Percentiles rank a stretch among this genome's conserved stretches.
Evolutionary conservation across 371 early-diverging fungal genomes (phyloP).

Genomic region (Actinomucor elegans): DNA sequence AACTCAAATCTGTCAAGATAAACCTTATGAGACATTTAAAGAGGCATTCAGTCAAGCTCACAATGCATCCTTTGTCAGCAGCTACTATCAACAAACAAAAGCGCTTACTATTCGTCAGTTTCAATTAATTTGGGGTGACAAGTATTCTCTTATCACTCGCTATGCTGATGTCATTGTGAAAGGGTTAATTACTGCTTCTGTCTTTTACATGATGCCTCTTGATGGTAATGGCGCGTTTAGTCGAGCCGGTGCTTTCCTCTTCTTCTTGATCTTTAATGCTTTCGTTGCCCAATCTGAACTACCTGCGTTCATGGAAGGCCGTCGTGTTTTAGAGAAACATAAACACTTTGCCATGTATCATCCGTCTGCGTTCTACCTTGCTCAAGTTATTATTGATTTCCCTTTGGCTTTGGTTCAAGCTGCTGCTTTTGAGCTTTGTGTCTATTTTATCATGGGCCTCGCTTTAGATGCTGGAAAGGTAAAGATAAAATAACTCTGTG

Average conservation of each 20-base stretch:
- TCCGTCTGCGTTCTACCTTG: constrained; percentile 62
- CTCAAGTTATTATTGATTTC: constrained; percentile 52
- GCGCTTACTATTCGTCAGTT: constrained; percentile 60
- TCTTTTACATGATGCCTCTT: constrained; percentile 60
- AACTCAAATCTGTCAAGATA: constrained; percentile 21
- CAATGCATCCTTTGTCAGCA: constrained; percentile 58
- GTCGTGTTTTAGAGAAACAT: constrained; percentile 68
- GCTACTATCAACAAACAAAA: constrained; percentile 56
- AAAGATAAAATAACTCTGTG: constrained; percentile 39
- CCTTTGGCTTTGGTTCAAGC: constrained; percentile 50
- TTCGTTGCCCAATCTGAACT: constrained; percentile 60
- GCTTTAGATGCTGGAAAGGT: constrained; percentile 54
- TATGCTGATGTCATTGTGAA: constrained; percentile 59
- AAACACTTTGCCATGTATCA: constrained; percentile 67
- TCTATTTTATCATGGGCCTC: constrained; percentile 63
- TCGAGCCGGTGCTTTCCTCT: constrained; percentile 74
- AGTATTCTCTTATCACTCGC: constrained; percentile 51
- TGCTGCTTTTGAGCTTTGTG: constrained; percentile 32
- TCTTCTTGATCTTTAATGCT: constrained; percentile 59
- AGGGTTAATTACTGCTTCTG: constrained; percentile 70
- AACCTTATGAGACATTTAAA: constrained; percentile 46
- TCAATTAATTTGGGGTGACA: constrained; percentile 47
- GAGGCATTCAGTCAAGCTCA: constrained; percentile 51
- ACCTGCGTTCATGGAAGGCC: constrained; percentile 58
- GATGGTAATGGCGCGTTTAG: constrained; percentile 53